Conservation (phyloP, 495 filamentous ascomycete species). For the Xylaria telfairii region DNA sequence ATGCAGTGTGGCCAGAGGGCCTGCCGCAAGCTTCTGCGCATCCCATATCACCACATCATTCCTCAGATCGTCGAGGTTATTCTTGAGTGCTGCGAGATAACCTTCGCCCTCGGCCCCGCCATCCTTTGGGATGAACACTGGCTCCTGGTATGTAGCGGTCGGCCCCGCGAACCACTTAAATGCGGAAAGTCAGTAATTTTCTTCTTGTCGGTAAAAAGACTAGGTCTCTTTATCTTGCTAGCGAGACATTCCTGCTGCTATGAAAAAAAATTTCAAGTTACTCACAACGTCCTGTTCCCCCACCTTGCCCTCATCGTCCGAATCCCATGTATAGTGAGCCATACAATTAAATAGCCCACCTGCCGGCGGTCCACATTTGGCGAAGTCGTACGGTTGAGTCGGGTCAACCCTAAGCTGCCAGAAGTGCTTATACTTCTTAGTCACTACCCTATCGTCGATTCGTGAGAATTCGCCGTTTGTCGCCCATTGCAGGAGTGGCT, state of each 20-base stretch:
- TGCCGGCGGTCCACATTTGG: slow-evolving; percentile 52
- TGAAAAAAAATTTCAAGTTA: neutral
- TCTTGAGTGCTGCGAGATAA: slow-evolving; percentile 61
- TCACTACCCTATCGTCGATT: slow-evolving; percentile 63
- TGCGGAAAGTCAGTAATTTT: slow-evolving; percentile 24
- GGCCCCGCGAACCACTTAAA: slow-evolving; percentile 55
- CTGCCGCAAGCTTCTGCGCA: slow-evolving; percentile 47
- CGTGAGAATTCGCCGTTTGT: slow-evolving; percentile 64
- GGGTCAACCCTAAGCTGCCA: slow-evolving; percentile 59
- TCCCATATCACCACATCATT: slow-evolving; percentile 61
- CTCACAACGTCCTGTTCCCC: slow-evolving; percentile 15
- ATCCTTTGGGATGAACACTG: slow-evolving; percentile 59
- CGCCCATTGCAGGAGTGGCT: slow-evolving; percentile 43
- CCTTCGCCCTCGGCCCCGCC: slow-evolving; percentile 59
- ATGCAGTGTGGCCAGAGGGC: slow-evolving; percentile 54
- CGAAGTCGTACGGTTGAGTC: slow-evolving; percentile 53
- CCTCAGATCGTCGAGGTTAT: slow-evolving; percentile 56
- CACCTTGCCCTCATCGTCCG: slow-evolving; percentile 34
- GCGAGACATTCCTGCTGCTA: neutral
- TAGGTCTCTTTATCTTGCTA: neutral
- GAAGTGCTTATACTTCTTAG: slow-evolving; percentile 59
- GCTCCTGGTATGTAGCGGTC: slow-evolving; percentile 62
- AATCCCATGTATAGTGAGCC: slow-evolving; percentile 50
- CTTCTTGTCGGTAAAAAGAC: neutral
- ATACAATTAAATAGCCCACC: slow-evolving; percentile 58